Percentiles rank a stretch among this genome's conserved stretches.
Evolutionary conservation across 345 rosid genomes (phyloP).

Genomic region (Stellera chamaejasme): DNA sequence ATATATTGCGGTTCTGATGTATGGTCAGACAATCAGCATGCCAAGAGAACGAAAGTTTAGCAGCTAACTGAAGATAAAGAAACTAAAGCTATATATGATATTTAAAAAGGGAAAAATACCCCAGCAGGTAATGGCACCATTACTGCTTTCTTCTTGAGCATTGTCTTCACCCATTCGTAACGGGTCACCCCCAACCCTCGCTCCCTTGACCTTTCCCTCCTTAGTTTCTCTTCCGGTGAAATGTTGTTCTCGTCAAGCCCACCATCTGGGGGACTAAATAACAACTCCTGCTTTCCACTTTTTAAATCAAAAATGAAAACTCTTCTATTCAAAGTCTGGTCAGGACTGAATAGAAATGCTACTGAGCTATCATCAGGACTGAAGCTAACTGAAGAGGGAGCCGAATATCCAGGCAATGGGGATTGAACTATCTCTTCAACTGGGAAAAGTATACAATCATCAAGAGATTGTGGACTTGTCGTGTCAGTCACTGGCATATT

Average conservation of each 20-base stretch:
- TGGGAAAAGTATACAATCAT: constrained; percentile 40
- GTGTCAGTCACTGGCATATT: constrained; percentile 49
- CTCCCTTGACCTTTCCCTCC: constrained; percentile 88
- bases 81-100: no score
- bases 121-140: constrained; percentile 94
- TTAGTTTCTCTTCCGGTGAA: constrained; percentile 76
- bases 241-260: constrained; percentile 90
- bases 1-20: no score
- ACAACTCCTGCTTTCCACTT: constrained; percentile 46
- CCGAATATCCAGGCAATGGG: constrained; percentile 85
- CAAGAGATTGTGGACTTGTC: constrained; percentile 24
- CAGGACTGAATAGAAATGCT: constrained; percentile 71
- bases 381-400: constrained; percentile 67
- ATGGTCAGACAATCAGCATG: no score
- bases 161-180: constrained; percentile 87
- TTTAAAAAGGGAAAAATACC: constrained; percentile 33
- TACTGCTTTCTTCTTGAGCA: constrained; percentile 51
- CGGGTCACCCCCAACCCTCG: constrained; percentile 92
- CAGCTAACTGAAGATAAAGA: no score
- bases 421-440: constrained; percentile 81
- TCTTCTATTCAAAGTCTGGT: constrained; percentile 56
- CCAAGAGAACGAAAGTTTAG: no score
- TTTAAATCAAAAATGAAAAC: constrained; percentile 60
- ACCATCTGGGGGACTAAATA: constrained; percentile 81
- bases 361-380: constrained; percentile 75